phyloP scores from a whole-genome alignment of 441 rosid genomes.

The Theobroma grandiflorum region DNA sequence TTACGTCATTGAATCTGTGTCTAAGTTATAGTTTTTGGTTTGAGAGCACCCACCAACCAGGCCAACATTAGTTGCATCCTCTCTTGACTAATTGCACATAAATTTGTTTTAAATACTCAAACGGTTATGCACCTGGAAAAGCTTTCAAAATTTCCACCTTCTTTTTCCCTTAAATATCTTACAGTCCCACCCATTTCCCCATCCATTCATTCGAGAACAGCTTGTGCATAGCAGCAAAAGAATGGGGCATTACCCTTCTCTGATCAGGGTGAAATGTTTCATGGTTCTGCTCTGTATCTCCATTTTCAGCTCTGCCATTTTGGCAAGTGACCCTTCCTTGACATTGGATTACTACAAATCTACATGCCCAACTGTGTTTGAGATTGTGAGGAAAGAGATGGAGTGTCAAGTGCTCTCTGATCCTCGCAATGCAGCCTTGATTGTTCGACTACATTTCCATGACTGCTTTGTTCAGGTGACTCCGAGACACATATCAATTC shows the following conservation, averaged over 20 bases:
- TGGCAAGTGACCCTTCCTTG: conserved; percentile 64
- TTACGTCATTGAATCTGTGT: not conserved
- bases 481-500: not conserved
- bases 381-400: conserved; percentile 76
- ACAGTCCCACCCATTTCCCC: conserved; percentile 48
- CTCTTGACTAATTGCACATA: conserved; percentile 59
- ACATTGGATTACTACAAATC: conserved; percentile 73
- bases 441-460: conserved; percentile 83
- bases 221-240: not conserved
- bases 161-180: conserved; percentile 49
- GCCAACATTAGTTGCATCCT: conserved; percentile 81
- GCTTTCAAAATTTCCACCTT: conserved; percentile 8
- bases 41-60: conserved; percentile 73
- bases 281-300: conserved; percentile 23
- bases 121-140: conserved; percentile 24
- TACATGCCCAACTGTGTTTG: conserved; percentile 69
- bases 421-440: conserved; percentile 83
- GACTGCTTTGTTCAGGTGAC: conserved; percentile 94
- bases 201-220: conserved; percentile 25
- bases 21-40: conserved; percentile 37
- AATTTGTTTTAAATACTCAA: conserved; percentile 44
- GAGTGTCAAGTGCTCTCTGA: conserved; percentile 77
- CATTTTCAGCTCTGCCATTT: conserved; percentile 7
- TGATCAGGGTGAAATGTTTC: conserved; percentile 24
- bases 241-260: conserved; percentile 4